These are phyloP conservation scores for Didymellaceae sp. DNA, from an alignment of 2,329 filamentous ascomycete genomes.

Conservation along the genomic window DNA sequence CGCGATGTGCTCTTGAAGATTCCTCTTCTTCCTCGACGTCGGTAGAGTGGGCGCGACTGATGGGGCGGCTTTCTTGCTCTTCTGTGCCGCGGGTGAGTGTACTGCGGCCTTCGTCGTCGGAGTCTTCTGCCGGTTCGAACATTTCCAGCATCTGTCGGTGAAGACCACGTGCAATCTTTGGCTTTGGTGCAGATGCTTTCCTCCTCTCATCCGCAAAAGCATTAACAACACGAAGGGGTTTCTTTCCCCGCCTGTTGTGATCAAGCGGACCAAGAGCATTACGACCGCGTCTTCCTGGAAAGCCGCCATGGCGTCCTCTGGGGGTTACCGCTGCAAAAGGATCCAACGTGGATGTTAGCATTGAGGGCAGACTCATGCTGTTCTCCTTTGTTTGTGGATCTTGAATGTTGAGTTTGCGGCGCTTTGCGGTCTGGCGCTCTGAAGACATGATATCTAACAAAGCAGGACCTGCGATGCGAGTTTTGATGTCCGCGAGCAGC, in stretches of 20 bases:
- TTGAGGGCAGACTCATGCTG: conserved; percentile 61
- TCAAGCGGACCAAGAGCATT: conserved; percentile 55
- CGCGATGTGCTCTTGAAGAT: conserved; percentile 52
- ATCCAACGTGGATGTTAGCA: conserved; percentile 63
- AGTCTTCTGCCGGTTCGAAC: conserved; percentile 82
- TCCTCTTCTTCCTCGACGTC: conserved; percentile 60
- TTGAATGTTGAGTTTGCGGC: conserved; percentile 78
- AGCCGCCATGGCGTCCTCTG: conserved; percentile 51
- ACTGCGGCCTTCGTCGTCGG: conserved; percentile 75
- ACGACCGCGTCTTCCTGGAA: conserved; percentile 50
- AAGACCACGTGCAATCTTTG: conserved; percentile 72
- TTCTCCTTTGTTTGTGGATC: conserved; percentile 67
- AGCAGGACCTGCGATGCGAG: conserved; percentile 80
- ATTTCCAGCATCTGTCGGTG: conserved; percentile 79
- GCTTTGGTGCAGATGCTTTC: conserved; percentile 60
- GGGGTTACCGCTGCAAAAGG: conserved; percentile 70
- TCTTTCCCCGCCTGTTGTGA: conserved; percentile 51
- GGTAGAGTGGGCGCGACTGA: conserved; percentile 68
- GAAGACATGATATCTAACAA: conserved; percentile 85
- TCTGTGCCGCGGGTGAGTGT: conserved; percentile 78
- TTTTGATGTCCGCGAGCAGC: conserved; percentile 86
- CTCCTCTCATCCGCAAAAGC: conserved; percentile 65
- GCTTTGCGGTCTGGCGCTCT: conserved; percentile 77
- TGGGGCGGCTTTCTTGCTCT: conserved; percentile 80
- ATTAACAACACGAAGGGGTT: conserved; percentile 50